phyloP scores from a whole-genome alignment of 352 stramenopile species.

The Globisporangium nagaii region DNA sequence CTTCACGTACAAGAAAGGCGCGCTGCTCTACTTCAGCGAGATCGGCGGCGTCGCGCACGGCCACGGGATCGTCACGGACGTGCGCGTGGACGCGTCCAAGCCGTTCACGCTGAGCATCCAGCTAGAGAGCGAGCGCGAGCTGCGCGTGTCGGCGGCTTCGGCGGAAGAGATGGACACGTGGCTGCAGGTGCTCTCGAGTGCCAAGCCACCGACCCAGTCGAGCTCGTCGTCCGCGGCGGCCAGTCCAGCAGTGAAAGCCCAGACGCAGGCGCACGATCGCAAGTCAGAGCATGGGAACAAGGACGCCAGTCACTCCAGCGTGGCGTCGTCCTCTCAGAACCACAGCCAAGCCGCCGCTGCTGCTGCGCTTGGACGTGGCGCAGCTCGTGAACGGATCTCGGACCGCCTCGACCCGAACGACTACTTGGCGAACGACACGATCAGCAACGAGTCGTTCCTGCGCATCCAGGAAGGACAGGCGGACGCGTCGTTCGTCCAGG shows the following conservation, averaged over 20 bases:
- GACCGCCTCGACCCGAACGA: conserved; percentile 48
- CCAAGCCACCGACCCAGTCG: background rate
- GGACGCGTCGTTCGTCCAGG: conserved; percentile 15
- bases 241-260: no score
- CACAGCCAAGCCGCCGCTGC: conserved; percentile 17
- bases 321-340: conserved; percentile 15
- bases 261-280: background rate
- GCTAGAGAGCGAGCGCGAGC: conserved; percentile 21
- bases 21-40: conserved; percentile 71
- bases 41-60: conserved; percentile 50
- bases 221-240: background rate
- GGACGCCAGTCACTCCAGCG: conserved; percentile 12
- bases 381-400: conserved; percentile 1
- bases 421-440: conserved; percentile 65
- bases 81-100: conserved; percentile 38
- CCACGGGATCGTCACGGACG: conserved; percentile 47
- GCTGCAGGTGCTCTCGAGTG: conserved; percentile 29
- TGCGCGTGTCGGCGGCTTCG: conserved; percentile 29
- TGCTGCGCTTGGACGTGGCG: conserved; percentile 16
- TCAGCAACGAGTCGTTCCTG: conserved; percentile 70
- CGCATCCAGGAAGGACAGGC: conserved; percentile 28
- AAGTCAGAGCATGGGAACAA: conserved; percentile 4
- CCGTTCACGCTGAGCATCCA: conserved; percentile 43
- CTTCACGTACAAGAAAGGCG: conserved; percentile 65
- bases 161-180: conserved; percentile 38